A percentile compares a stretch with the other conserved stretches of the same genome.
These are phyloP conservation scores for Mycena pura DNA, from an alignment of 768 basidiomycete genomes.

Conservation along the genomic window DNA sequence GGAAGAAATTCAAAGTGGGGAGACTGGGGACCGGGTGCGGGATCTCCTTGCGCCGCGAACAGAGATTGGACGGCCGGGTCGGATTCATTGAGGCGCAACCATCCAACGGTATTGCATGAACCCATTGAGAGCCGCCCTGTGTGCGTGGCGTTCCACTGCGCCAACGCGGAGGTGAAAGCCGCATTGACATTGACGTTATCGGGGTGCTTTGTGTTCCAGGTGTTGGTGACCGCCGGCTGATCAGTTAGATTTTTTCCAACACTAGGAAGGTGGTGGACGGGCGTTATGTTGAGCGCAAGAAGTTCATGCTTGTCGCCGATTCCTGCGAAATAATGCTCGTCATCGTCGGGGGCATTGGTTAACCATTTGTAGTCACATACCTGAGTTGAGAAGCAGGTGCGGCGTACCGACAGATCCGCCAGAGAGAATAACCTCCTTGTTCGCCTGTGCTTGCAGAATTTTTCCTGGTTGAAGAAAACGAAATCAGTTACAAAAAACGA, in stretches of 20 bases:
- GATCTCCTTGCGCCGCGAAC: slow-evolving; percentile 5
- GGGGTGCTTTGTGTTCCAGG: neutral
- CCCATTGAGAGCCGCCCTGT: neutral
- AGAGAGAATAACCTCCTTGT: slow-evolving; percentile 33
- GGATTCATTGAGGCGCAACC: neutral
- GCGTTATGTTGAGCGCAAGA: neutral
- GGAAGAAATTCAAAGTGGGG: slow-evolving; percentile 24
- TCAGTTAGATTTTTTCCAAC: neutral
- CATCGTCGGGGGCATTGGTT: too few species aligned
- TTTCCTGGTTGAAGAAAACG: neutral
- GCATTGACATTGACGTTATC: neutral
- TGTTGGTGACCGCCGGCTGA: neutral
- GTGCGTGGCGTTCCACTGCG: neutral
- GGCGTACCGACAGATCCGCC: slow-evolving; percentile 24
- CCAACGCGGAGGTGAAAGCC: neutral
- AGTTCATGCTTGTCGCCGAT: neutral
- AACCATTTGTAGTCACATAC: neutral
- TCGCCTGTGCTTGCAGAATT: slow-evolving; percentile 7
- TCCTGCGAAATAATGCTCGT: too few species aligned
- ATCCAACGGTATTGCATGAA: neutral
- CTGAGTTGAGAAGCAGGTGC: neutral
- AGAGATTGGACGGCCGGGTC: neutral
- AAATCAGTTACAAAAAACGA: neutral
- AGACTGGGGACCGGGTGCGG: slow-evolving; percentile 15
- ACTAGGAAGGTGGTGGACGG: neutral